A percentile compares a stretch with the other conserved stretches of the same genome.
phyloP scores from a whole-genome alignment of 495 filamentous ascomycete genomes.

The Tuber calosporum region DNA sequence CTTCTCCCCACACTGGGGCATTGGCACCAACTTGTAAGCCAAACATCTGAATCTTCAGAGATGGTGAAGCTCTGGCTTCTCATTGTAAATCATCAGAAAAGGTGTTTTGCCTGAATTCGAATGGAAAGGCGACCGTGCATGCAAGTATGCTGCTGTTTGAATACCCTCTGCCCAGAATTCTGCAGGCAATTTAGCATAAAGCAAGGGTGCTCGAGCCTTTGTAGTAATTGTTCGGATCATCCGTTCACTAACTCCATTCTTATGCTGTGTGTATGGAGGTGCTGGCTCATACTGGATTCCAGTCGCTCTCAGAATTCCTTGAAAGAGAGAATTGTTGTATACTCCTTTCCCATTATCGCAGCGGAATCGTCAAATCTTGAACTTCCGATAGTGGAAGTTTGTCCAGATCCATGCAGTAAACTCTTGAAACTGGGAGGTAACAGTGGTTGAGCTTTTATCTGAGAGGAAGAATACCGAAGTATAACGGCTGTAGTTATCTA shows the following conservation, averaged over 20 bases:
- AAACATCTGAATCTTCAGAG: neutral
- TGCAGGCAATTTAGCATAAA: neutral
- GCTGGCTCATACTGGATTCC: neutral
- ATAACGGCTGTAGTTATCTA: constrained; percentile 8
- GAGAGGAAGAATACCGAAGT: neutral
- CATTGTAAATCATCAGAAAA: neutral
- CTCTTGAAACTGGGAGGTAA: neutral
- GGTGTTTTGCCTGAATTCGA: neutral
- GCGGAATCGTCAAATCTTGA: constrained; percentile 1
- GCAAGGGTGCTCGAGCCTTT: neutral
- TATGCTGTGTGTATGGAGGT: neutral
- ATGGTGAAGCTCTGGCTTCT: neutral
- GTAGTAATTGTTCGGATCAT: neutral
- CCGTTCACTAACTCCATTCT: neutral
- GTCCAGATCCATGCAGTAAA: constrained; percentile 6
- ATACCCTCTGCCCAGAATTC: neutral
- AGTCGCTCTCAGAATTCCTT: neutral
- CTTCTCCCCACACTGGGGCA: neutral
- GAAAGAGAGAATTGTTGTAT: constrained; percentile 12
- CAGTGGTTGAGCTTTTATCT: neutral
- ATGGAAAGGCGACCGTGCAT: neutral
- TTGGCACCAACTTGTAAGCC: neutral
- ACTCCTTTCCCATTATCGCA: constrained; percentile 12
- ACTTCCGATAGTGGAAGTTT: neutral
- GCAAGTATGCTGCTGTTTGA: neutral